Evolutionary conservation across 2,329 filamentous ascomycete genomes (phyloP).

Genomic region (Ceratocystis destructans): DNA sequence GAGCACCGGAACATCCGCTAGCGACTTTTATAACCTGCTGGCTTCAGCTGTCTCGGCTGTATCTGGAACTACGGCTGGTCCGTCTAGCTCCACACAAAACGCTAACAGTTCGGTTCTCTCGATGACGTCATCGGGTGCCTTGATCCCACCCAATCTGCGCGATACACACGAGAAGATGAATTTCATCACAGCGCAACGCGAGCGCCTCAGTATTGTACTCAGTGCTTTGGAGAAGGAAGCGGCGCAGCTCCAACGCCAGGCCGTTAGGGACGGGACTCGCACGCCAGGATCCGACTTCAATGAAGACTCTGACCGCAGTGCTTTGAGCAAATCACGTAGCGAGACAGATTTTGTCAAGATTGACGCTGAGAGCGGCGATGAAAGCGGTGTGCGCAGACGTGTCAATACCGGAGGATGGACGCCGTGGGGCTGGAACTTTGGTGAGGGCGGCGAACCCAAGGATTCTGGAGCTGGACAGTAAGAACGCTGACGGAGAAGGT

Average conservation of each 20-base stretch:
- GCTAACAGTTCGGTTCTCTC: not conserved
- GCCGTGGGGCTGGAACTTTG: conserved; percentile 33
- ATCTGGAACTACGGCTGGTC: conserved; percentile 30
- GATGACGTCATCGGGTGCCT: conserved; percentile 26
- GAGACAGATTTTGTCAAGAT: conserved; percentile 85
- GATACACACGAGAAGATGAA: conserved; percentile 52
- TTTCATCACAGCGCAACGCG: conserved; percentile 67
- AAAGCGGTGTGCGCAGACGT: conserved; percentile 34
- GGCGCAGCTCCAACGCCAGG: conserved; percentile 38
- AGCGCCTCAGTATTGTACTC: conserved; percentile 60
- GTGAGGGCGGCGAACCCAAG: conserved; percentile 22
- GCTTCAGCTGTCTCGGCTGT: conserved; percentile 58
- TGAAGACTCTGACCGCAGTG: conserved; percentile 31
- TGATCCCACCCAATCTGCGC: conserved; percentile 58
- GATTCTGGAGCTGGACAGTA: conserved; percentile 31
- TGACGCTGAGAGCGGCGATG: conserved; percentile 55
- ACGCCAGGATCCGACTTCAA: conserved; percentile 14
- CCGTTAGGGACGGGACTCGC: conserved; percentile 17
- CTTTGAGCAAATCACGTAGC: conserved; percentile 66
- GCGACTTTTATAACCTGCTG: conserved; percentile 66
- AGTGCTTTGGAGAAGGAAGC: conserved; percentile 71
- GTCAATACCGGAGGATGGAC: conserved; percentile 31
- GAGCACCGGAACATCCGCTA: conserved; percentile 31
- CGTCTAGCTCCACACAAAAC: conserved; percentile 25
- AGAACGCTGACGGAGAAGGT: not conserved